phyloP scores from a whole-genome alignment of 2,329 filamentous ascomycete species.

The Talaromyces sp. region DNA sequence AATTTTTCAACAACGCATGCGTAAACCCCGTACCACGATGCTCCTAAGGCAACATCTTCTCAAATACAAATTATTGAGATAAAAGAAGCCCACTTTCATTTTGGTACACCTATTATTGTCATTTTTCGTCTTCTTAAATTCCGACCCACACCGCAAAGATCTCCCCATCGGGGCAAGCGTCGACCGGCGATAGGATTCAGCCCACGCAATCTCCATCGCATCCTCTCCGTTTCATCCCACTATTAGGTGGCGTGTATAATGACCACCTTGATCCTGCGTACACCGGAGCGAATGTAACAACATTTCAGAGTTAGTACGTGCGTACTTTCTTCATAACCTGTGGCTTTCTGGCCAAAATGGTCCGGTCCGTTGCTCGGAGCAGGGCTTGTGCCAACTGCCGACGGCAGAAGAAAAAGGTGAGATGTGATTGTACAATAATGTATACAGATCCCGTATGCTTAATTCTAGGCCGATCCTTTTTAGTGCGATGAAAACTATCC shows the following conservation, averaged over 20 bases:
- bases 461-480: neutral
- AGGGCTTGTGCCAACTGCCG: slow-evolving; percentile 7
- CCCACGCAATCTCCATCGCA: neutral
- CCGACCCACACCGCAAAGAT: neutral
- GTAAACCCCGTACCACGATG: too few relatives aligned
- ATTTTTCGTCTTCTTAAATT: too few relatives aligned
- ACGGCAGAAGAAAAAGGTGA: slow-evolving; percentile 6
- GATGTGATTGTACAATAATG: neutral
- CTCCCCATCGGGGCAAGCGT: neutral
- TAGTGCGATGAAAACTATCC: slow-evolving; percentile 10
- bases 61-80: too few relatives aligned
- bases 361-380: slow-evolving; percentile 2
- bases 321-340: neutral
- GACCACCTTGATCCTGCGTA: neutral
- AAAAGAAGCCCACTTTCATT: neutral
- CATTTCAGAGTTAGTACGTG: neutral
- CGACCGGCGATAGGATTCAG: neutral
- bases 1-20: too few relatives aligned
- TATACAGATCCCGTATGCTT: neutral
- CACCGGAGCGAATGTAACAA: neutral
- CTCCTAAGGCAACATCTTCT: too few relatives aligned
- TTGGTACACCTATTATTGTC: too few relatives aligned
- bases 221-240: neutral
- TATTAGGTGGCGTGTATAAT: neutral
- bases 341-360: neutral